phyloP scores from a whole-genome alignment of 1,139 yeast species.

The Pichia sp. region DNA sequence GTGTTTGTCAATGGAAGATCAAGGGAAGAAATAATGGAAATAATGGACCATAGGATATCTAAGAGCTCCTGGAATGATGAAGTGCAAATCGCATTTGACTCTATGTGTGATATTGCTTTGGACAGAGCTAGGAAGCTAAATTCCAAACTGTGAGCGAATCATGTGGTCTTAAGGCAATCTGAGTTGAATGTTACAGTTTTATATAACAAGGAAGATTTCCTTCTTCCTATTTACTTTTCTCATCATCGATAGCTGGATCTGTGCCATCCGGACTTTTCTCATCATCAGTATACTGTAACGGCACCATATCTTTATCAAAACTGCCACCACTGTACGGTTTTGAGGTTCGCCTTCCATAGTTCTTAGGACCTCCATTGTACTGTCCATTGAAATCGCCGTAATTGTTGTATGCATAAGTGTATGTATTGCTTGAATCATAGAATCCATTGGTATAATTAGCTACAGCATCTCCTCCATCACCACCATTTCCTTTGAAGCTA shows the following conservation, averaged over 20 bases:
- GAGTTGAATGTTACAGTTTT: too few relatives aligned
- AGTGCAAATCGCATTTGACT: conserved; percentile 59
- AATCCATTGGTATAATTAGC: not conserved
- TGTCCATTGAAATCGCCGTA: too few relatives aligned
- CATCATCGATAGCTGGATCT: too few relatives aligned
- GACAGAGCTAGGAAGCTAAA: conserved; percentile 60
- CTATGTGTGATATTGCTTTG: conserved; percentile 86
- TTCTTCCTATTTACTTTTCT: not conserved
- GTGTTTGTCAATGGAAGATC: conserved; percentile 84
- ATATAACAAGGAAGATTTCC: not conserved
- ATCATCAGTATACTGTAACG: too few relatives aligned
- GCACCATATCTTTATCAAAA: too few relatives aligned
- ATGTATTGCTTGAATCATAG: too few relatives aligned
- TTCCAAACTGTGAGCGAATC: conserved; percentile 25
- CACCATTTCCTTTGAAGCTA: not conserved
- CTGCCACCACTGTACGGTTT: too few relatives aligned
- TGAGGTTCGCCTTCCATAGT: too few relatives aligned
- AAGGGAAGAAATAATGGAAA: conserved; percentile 54
- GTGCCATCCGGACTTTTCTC: too few relatives aligned
- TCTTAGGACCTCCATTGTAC: too few relatives aligned
- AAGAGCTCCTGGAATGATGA: conserved; percentile 49
- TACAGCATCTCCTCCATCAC: not conserved
- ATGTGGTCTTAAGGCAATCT: too few relatives aligned
- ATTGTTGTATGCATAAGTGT: too few relatives aligned
- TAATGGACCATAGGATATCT: conserved; percentile 57